phyloP scores from a whole-genome alignment of 148 eudicot species.

The Chenopodium suecicum region DNA sequence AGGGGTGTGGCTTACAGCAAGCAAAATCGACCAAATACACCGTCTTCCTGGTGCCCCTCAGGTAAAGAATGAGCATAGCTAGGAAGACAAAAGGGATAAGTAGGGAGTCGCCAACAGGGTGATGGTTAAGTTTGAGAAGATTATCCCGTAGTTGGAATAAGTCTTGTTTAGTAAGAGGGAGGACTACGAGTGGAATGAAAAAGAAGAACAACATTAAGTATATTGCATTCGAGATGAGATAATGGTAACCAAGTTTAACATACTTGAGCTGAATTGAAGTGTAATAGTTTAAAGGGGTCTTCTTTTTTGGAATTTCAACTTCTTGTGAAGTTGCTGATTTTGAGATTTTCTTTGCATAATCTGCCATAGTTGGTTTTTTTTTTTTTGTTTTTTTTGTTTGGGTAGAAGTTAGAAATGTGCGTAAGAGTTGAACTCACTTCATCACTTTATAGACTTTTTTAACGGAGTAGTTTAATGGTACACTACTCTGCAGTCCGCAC shows the following conservation, averaged over 20 bases:
- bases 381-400: not conserved
- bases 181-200: not conserved
- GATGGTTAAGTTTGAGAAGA: slow-evolving; percentile 13
- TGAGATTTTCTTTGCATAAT: too few relatives aligned
- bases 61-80: slow-evolving; percentile 19
- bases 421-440: too few relatives aligned
- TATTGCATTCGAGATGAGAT: slow-evolving; percentile 32
- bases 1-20: slow-evolving; percentile 32
- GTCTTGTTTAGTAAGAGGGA: not conserved
- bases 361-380: not conserved
- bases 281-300: too few relatives aligned
- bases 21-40: slow-evolving; percentile 34
- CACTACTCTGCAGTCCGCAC: too few relatives aligned
- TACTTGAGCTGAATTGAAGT: slow-evolving; percentile 29
- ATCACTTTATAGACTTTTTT: too few relatives aligned
- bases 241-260: slow-evolving; percentile 37
- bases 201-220: slow-evolving; percentile 21
- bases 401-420: too few relatives aligned
- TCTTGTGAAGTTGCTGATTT: not conserved
- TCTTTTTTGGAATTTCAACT: not conserved
- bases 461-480: too few relatives aligned
- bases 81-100: slow-evolving; percentile 2
- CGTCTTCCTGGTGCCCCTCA: slow-evolving; percentile 25
- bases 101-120: not conserved
- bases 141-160: not conserved